Evolutionary conservation across 2,329 filamentous ascomycete genomes (phyloP), one percentile per base, ranked within the genome.

Genomic region (Fusarium sp.): DNA sequence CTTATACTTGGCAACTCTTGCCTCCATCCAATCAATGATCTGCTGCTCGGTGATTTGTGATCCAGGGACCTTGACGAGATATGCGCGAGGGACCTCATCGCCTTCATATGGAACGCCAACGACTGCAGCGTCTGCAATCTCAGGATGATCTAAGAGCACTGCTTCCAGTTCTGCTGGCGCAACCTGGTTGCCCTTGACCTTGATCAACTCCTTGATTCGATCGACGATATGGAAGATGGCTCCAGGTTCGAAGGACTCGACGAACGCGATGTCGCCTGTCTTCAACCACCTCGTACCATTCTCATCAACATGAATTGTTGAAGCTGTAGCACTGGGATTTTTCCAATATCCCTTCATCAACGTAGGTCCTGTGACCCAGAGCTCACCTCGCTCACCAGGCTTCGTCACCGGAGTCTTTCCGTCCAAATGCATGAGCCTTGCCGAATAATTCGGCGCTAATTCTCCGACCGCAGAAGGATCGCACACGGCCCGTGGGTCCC

Each of bases 291-390:
- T 81, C 11, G 83, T 85, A 19, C 86, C 87, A 60, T 86, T 82
- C 1, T 78, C 63, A 64, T 88, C 86, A 11, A 81, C 73, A 16
- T 82, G 78, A 0, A 87, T 75, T 0, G 92, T 91, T 43, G 90
- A 88, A 13, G 81, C 81, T 0, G 93, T 96, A 3, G 92, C 93
- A 54, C 89, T 85, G 0, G 89, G 88, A 60, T 92, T 94, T 47
- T 86, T 85, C 91, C 93, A 96, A 80, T 96, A 97, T 5, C 92
- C 91, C 64, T 88, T 90, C 88, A 95, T 91, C 47, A 96, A 82
- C 25, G 90, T 93, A 4, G 93, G 94, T 0, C 89, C 92, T 1
- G 88, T 86, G 3, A 95, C 85, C 89, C 91, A 94, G 19, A 96
- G 84, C 81, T 96, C 92, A 32, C 93, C 94, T 2, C 86, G 84